Evolutionary conservation across 2,329 filamentous ascomycete species (phyloP), one percentile per base, ranked within the genome.

Genomic region (Rhynchosporium agropyri): DNA sequence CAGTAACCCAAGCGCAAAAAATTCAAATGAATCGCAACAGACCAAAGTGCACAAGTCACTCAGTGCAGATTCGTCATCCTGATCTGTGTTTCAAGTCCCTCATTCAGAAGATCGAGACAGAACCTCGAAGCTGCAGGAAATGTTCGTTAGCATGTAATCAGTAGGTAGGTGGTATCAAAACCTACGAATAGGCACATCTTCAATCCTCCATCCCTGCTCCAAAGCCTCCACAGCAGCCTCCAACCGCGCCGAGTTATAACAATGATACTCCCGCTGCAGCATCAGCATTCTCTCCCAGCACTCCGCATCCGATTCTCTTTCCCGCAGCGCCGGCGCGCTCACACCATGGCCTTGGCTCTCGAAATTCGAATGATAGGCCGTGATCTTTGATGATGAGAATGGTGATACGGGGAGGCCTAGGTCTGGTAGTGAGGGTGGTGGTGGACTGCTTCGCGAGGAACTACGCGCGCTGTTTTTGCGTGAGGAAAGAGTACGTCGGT

Each of bases 161-260:
- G 20, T 20, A 20, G 20, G 20, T 20, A 20, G 20, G 20, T 20
- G 1, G 20, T 20, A 20, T 48, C 15, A 43, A 49, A 36, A 68
- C 71, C 66, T n/a, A 73, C 71, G 71, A 54, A 70, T 71, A 48
- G 61, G 60, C 12, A 70, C 64, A 26, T 69, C 69, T 43, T 70
- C 66, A 45, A 70, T 60, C 8, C 54, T 61, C 26, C 63, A 65
- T 2, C 70, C 70, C 7, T 53, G 66, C 51, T 73, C 70, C 51
- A 72, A 55, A 12, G 68, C 70, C 57, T 74, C 72, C 3, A 74
- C 70, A 4, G 71, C 72, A 57, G 72, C 72, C 53, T 73, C 71
- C 56, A 74, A 60, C 12, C 72, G 53, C 26, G 72, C 72, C n/a
- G 67, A 70, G 49, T 73, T 72, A 56, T 73, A 74, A 42, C 72